These are phyloP conservation scores for Fusarium staphyleae DNA, from an alignment of 2,329 filamentous ascomycete genomes.

Conservation along the genomic window DNA sequence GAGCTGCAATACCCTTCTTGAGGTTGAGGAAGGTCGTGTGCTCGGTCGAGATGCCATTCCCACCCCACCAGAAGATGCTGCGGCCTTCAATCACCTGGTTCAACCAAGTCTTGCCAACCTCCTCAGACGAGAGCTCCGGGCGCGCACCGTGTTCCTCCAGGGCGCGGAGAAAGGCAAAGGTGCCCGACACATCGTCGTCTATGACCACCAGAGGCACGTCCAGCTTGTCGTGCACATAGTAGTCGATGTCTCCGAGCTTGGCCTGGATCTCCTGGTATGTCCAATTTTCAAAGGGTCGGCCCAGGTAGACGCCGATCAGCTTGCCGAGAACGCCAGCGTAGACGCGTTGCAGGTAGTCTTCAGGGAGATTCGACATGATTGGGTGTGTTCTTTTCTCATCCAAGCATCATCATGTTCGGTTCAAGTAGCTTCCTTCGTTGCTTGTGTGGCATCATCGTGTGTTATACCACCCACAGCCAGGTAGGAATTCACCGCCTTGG, in stretches of 20 bases:
- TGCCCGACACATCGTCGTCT: slow-evolving; percentile 14
- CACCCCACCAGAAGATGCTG: slow-evolving; percentile 14
- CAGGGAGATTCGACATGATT: slow-evolving; percentile 5
- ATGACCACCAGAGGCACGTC: slow-evolving; percentile 11
- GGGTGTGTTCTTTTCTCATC: background rate
- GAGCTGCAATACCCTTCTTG: slow-evolving; percentile 7
- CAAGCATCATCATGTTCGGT: no score
- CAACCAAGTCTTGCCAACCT: slow-evolving; percentile 15
- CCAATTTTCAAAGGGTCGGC: slow-evolving; percentile 12
- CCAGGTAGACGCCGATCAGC: slow-evolving; percentile 15
- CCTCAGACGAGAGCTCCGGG: slow-evolving; percentile 5
- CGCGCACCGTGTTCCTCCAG: slow-evolving; percentile 8
- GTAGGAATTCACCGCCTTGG: background rate
- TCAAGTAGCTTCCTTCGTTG: no score
- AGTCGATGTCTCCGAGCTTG: slow-evolving; percentile 4
- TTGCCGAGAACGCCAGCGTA: slow-evolving; percentile 16
- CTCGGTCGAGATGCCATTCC: slow-evolving; percentile 12
- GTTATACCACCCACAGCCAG: background rate
- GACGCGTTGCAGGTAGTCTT: slow-evolving; percentile 12
- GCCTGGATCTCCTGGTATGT: slow-evolving; percentile 11
- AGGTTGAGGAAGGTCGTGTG: slow-evolving; percentile 11
- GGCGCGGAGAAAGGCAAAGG: slow-evolving; percentile 13
- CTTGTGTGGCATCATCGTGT: no score
- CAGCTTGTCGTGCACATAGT: slow-evolving; percentile 13
- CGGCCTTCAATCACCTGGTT: slow-evolving; percentile 9